Conservation (phyloP, 352 stramenopile species). For the Phytophthora niederhauseri region DNA sequence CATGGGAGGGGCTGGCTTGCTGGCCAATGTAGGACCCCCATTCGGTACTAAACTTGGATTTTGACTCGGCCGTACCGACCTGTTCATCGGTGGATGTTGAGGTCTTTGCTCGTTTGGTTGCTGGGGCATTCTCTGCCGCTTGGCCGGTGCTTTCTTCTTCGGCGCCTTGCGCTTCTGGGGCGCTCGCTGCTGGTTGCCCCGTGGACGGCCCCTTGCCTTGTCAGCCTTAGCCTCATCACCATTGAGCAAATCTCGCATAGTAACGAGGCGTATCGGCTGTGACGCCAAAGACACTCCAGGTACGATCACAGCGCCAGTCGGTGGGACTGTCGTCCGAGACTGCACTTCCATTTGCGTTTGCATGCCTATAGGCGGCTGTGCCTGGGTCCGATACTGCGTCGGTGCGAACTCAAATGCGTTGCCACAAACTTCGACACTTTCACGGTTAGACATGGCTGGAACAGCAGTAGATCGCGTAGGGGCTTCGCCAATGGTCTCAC, state of each 20-base stretch:
- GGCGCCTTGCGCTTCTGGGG: slow-evolving; percentile 21
- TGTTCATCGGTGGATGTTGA: slow-evolving; percentile 10
- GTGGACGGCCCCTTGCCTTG: slow-evolving; percentile 13
- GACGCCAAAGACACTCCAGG: slow-evolving; percentile 35
- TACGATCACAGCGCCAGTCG: slow-evolving; percentile 30
- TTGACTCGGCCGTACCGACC: not conserved
- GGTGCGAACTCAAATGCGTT: slow-evolving; percentile 2
- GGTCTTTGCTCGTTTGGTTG: slow-evolving; percentile 18
- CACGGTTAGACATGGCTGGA: slow-evolving; percentile 8
- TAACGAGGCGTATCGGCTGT: slow-evolving; percentile 17
- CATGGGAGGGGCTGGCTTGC: slow-evolving; percentile 20
- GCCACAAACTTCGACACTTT: slow-evolving; percentile 1
- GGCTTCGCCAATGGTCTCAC: not conserved
- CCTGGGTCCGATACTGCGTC: not conserved
- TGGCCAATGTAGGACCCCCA: not conserved
- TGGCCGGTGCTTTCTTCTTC: slow-evolving; percentile 26
- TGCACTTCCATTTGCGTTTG: slow-evolving; percentile 5
- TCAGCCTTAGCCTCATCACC: slow-evolving; percentile 22
- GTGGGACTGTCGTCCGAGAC: slow-evolving; percentile 16
- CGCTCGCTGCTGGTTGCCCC: slow-evolving; percentile 23
- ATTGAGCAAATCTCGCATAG: slow-evolving; percentile 44
- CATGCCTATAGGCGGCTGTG: not conserved
- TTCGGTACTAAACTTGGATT: slow-evolving; percentile 7
- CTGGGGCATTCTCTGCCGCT: slow-evolving; percentile 20
- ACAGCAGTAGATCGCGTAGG: not conserved